phyloP scores from a whole-genome alignment of 2,329 filamentous ascomycete genomes.

The Aspergillus thermomutatus region DNA sequence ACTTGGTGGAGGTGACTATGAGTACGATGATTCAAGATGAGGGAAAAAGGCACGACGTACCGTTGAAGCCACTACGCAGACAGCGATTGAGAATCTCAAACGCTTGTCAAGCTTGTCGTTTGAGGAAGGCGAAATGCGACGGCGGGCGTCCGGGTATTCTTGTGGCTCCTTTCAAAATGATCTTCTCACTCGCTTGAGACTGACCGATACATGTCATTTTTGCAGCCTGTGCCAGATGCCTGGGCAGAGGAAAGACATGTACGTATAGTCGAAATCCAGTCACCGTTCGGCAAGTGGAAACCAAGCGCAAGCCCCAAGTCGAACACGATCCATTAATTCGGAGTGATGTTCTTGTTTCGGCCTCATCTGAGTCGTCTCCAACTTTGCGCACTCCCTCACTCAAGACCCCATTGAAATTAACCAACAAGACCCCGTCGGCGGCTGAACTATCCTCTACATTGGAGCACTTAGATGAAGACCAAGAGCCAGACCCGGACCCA shows the following conservation, averaged over 20 bases:
- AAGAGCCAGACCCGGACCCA: not conserved
- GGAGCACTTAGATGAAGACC: not conserved
- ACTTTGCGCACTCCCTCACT: not conserved
- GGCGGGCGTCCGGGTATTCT: conserved; percentile 13
- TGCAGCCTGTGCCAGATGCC: conserved; percentile 10
- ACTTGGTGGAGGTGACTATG: too few species aligned
- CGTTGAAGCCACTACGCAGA: conserved; percentile 2
- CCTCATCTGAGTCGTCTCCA: not conserved
- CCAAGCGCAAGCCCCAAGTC: not conserved
- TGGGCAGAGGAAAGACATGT: conserved; percentile 8
- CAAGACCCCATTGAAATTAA: too few species aligned
- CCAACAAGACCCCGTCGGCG: not conserved
- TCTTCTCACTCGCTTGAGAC: not conserved
- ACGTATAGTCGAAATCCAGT: conserved; percentile 7
- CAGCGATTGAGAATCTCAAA: conserved; percentile 14
- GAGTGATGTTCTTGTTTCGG: not conserved
- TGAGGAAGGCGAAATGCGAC: conserved; percentile 18
- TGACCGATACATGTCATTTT: not conserved
- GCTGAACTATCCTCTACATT: not conserved
- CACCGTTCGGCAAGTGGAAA: not conserved
- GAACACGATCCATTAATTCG: not conserved
- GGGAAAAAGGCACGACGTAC: too few species aligned
- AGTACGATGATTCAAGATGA: too few species aligned
- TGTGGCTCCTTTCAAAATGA: not conserved
- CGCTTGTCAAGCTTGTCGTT: conserved; percentile 16